These are phyloP conservation scores for Arthrinium phaeospermum DNA, from an alignment of 2,329 filamentous ascomycete genomes.

Conservation along the genomic window DNA sequence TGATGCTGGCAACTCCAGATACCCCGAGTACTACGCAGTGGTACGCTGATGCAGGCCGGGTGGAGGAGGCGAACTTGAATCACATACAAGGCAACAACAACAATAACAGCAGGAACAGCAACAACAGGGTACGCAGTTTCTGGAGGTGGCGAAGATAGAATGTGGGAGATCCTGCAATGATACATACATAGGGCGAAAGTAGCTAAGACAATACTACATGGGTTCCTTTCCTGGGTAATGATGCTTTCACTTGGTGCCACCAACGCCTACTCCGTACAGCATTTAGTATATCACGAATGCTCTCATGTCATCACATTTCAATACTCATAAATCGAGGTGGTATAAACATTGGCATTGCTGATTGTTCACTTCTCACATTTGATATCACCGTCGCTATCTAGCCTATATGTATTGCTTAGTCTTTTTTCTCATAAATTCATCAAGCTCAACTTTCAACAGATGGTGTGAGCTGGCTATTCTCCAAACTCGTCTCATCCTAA, in stretches of 20 bases:
- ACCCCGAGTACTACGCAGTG: neutral
- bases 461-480: neutral
- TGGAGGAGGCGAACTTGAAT: neutral
- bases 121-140: neutral
- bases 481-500: neutral
- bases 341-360: neutral
- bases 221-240: neutral
- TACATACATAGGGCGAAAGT: neutral
- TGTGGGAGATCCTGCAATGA: neutral
- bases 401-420: neutral
- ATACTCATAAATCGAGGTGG: neutral
- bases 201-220: neutral
- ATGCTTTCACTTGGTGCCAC: neutral
- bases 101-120: neutral
- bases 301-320: neutral
- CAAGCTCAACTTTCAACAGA: neutral
- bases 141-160: slow-evolving; percentile 11
- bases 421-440: neutral
- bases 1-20: neutral
- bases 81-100: neutral
- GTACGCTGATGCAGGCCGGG: neutral
- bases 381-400: neutral
- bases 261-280: neutral
- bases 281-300: neutral
- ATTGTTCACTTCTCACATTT: neutral